phyloP scores from a whole-genome alignment of 1,284 basidiomycete genomes.

The Pisolithus thermaeus region DNA sequence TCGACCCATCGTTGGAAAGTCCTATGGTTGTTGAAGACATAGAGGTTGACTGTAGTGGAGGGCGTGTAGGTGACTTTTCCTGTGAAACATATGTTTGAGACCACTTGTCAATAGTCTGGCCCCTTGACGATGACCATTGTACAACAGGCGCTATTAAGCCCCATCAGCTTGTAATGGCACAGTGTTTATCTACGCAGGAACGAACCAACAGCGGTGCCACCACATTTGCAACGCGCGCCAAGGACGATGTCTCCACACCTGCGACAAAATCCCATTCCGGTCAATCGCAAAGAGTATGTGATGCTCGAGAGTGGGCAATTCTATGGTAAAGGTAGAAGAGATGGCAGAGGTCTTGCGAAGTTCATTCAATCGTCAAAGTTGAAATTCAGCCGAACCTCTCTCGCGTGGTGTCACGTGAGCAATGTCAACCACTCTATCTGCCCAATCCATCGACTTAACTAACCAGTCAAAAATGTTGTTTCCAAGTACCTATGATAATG shows the following conservation, averaged over 20 bases:
- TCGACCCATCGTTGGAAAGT: constrained; percentile 4
- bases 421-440: background rate
- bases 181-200: constrained; percentile 10
- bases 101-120: constrained; percentile 58
- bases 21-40: constrained; percentile 10
- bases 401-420: constrained; percentile 21
- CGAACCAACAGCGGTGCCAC: constrained; percentile 69
- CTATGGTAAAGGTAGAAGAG: too few relatives aligned
- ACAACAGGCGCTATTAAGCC: constrained; percentile 54
- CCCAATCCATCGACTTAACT: background rate
- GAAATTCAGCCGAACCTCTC: too few relatives aligned
- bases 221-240: constrained; percentile 67
- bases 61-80: constrained; percentile 37
- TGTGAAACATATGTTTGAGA: constrained; percentile 66
- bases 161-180: constrained; percentile 11
- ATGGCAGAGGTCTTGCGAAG: too few relatives aligned
- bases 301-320: too few relatives aligned
- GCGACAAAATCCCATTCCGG: constrained; percentile 69
- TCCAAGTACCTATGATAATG: too few relatives aligned
- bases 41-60: constrained; percentile 16
- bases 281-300: background rate
- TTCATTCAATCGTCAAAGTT: too few relatives aligned
- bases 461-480: background rate
- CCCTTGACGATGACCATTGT: constrained; percentile 49
- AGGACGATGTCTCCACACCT: constrained; percentile 75